Evolutionary conservation across 2,329 filamentous ascomycete genomes (phyloP).

Genomic region (Acrocalymma vagum): DNA sequence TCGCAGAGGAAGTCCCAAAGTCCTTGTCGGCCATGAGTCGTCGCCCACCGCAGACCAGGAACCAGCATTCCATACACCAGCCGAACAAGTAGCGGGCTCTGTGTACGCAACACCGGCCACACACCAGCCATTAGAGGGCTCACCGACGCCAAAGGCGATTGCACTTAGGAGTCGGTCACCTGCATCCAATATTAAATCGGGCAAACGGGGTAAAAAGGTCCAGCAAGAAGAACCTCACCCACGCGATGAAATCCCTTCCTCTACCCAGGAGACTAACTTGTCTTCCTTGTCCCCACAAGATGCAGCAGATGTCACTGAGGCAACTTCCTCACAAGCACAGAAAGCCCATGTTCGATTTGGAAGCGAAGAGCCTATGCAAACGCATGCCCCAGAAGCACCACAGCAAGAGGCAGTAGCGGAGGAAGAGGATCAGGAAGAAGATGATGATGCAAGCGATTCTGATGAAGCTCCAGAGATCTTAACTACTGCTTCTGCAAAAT

Average conservation of each 20-base stretch:
- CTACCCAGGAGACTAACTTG: slow-evolving; percentile 35
- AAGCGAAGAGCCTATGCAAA: slow-evolving; percentile 41
- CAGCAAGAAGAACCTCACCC: slow-evolving; percentile 2
- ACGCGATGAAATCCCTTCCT: slow-evolving; percentile 35
- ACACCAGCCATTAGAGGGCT: slow-evolving; percentile 26
- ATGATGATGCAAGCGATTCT: slow-evolving; percentile 40
- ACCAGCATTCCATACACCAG: slow-evolving; percentile 30
- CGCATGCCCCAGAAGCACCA: slow-evolving; percentile 5
- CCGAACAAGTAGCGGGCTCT: slow-evolving; percentile 20
- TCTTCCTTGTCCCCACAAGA: slow-evolving; percentile 25
- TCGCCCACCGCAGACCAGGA: slow-evolving; percentile 19
- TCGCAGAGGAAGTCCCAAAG: slow-evolving; percentile 32
- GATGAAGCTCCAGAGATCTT: slow-evolving; percentile 50
- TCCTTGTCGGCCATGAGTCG: slow-evolving; percentile 25
- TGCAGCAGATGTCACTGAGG: slow-evolving; percentile 7
- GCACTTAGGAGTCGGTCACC: slow-evolving; percentile 19
- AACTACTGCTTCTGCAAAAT: slow-evolving; percentile 38
- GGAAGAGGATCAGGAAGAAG: slow-evolving; percentile 20
- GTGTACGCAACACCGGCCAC: slow-evolving; percentile 36
- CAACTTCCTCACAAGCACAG: slow-evolving; percentile 17
- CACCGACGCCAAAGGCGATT: slow-evolving; percentile 31
- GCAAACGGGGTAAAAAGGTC: slow-evolving; percentile 22
- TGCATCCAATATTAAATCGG: slow-evolving; percentile 23
- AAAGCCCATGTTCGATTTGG: slow-evolving; percentile 43
- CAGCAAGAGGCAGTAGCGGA: slow-evolving; percentile 1